These are phyloP conservation scores for Cryphonectria nitschkei DNA, from an alignment of 2,329 filamentous ascomycete genomes.

Conservation along the genomic window DNA sequence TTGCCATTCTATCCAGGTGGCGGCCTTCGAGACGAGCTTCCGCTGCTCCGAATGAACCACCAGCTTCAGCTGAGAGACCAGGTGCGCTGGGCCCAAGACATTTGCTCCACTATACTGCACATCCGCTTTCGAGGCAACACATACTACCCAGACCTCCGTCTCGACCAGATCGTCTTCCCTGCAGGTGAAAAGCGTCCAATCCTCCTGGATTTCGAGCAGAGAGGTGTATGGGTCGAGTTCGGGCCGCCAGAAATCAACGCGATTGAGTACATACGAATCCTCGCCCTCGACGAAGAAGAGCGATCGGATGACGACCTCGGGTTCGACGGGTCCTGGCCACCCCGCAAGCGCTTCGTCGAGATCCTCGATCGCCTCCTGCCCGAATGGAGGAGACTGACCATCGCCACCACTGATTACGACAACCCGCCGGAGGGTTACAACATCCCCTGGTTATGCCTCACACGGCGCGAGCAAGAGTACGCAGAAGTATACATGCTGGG, in stretches of 20 bases:
- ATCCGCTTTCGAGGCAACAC: slow-evolving; percentile 48
- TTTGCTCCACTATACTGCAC: slow-evolving; percentile 56
- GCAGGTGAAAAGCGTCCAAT: slow-evolving; percentile 47
- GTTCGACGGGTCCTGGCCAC: slow-evolving; percentile 36
- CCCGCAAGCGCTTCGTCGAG: slow-evolving; percentile 43
- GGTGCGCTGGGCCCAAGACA: slow-evolving; percentile 57
- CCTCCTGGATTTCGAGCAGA: slow-evolving; percentile 66
- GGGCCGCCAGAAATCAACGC: slow-evolving; percentile 63
- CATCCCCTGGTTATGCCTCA: slow-evolving; percentile 59
- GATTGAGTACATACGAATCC: slow-evolving; percentile 59
- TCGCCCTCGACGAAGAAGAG: slow-evolving; percentile 54
- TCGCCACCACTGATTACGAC: slow-evolving; percentile 48
- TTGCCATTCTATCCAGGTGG: slow-evolving; percentile 58
- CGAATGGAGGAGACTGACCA: slow-evolving; percentile 47
- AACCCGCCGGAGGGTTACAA: slow-evolving; percentile 58
- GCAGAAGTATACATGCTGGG: slow-evolving; percentile 67
- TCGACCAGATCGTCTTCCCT: slow-evolving; percentile 62
- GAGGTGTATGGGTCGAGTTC: slow-evolving; percentile 66
- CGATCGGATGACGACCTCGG: slow-evolving; percentile 41
- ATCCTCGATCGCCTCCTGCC: slow-evolving; percentile 51
- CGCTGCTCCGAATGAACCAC: slow-evolving; percentile 52
- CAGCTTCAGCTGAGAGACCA: slow-evolving; percentile 49
- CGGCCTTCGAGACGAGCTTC: slow-evolving; percentile 58
- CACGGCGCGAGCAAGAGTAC: slow-evolving; percentile 54
- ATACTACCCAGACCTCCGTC: slow-evolving; percentile 62